Conservation (phyloP, 495 filamentous ascomycete genomes). For the Aspergillus saccharolyticus region DNA sequence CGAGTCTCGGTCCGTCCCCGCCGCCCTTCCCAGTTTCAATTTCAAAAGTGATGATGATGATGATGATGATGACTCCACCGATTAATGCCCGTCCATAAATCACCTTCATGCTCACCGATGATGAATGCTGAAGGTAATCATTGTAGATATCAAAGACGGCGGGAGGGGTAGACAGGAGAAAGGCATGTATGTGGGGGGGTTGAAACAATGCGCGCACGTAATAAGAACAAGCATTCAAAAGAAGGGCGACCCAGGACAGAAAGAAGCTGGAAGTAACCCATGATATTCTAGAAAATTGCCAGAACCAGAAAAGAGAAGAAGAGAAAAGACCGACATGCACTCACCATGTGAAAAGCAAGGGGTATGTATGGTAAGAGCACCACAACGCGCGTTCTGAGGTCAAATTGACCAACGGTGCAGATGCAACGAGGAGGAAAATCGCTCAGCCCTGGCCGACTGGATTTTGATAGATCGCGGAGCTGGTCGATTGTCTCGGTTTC, state of each 20-base stretch:
- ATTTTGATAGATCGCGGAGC: slow-evolving; percentile 7
- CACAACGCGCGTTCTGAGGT: slow-evolving; percentile 8
- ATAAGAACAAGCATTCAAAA: background rate
- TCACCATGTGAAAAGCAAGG: slow-evolving; percentile 6
- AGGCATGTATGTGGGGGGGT: too few relatives aligned
- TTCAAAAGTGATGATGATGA: background rate
- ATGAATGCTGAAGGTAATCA: too few relatives aligned
- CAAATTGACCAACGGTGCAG: slow-evolving; percentile 11
- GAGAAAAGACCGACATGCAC: background rate
- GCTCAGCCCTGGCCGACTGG: slow-evolving; percentile 6
- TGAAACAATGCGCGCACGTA: background rate
- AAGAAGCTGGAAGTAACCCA: too few relatives aligned
- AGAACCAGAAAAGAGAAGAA: background rate
- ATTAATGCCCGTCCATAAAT: too few relatives aligned
- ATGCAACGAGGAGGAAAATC: slow-evolving; percentile 11
- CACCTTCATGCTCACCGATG: too few relatives aligned
- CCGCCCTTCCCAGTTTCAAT: background rate
- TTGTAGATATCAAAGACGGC: too few relatives aligned
- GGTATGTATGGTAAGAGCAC: background rate
- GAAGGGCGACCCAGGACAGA: background rate
- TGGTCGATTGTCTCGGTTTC: background rate
- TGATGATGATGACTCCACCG: background rate
- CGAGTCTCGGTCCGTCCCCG: background rate
- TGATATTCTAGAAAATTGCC: background rate
- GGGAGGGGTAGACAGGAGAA: too few relatives aligned